Evolutionary conservation across 805 yeast genomes (phyloP), one percentile per base, ranked within the genome.

Genomic region (Novakomyces olei): DNA sequence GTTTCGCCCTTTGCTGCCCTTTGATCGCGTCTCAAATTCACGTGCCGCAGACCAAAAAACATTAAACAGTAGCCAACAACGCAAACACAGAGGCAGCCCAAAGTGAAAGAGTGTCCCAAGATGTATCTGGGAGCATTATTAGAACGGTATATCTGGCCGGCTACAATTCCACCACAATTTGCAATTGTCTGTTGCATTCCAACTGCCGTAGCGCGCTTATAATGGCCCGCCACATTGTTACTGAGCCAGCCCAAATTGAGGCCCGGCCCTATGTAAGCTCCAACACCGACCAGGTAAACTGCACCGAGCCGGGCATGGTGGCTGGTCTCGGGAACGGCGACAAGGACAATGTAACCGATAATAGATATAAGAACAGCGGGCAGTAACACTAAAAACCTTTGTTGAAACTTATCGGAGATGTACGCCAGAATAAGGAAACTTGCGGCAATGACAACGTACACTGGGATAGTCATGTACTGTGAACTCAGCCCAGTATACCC

Each of bases 381-480:
- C 4, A 49, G 20, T 9, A 44, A 36, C 25, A 49, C 39, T 5
- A 35, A 27, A 27, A 39, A 55, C 4, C 63, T 41, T 29, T 51
- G 49, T 39, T 63, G 55, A 14, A 53, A 34, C 29, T 47, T 50
- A 48, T 79, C 92, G 0, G 88, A 72, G 35, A 60, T 38, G 38
- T 60, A 56, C 0, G 92, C 85, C 15, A 63, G 41, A 2, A 65
- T 42, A 50, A 72, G 68, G 28, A 72, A 65, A 19, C 65, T 54
- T 5, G 73, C 79, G 45, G 78, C 72, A 0, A 91, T 76, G 24
- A 61, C 54, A 27, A 77, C 57, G 79, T 88, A 80, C 17, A 91
- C 88, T 42, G 78, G 80, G 33, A 80, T 75, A 0, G 91, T 73
- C 54, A 72, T 72, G 34, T 72, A 64, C 50, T 79, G 79, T 6